phyloP scores from a whole-genome alignment of 2,329 filamentous ascomycete species.

The Aulographum hederae region DNA sequence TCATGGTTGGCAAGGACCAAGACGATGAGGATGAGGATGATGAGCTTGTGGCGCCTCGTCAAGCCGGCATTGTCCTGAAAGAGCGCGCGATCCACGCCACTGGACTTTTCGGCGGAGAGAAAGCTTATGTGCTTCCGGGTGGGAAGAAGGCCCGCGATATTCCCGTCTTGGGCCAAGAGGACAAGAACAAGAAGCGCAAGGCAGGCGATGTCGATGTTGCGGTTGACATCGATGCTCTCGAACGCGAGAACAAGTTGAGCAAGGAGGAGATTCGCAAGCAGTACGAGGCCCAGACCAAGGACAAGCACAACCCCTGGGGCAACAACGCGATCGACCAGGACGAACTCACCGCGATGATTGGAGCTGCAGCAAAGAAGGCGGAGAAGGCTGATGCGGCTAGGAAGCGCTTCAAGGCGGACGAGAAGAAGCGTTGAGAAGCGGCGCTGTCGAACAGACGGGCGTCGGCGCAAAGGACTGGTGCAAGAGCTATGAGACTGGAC shows the following conservation, averaged over 20 bases:
- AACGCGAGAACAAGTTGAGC: slow-evolving; percentile 55
- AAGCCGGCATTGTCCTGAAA: slow-evolving; percentile 76
- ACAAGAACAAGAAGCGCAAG: slow-evolving; percentile 71
- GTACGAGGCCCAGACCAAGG: slow-evolving; percentile 55
- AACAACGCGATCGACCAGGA: slow-evolving; percentile 71
- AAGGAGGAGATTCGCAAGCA: slow-evolving; percentile 67
- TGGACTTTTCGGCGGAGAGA: slow-evolving; percentile 92
- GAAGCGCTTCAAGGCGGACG: too few relatives aligned
- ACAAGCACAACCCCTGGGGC: slow-evolving; percentile 45
- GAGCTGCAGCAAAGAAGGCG: slow-evolving; percentile 76
- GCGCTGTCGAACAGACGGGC: too few relatives aligned
- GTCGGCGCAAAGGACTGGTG: too few relatives aligned
- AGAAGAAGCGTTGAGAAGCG: too few relatives aligned
- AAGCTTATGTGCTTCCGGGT: slow-evolving; percentile 70
- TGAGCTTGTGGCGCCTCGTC: slow-evolving; percentile 68
- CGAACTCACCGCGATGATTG: slow-evolving; percentile 90
- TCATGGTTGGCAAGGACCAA: slow-evolving; percentile 76
- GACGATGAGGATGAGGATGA: slow-evolving; percentile 82
- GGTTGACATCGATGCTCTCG: slow-evolving; percentile 68
- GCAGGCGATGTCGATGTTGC: slow-evolving; percentile 88
- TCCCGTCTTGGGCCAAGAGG: slow-evolving; percentile 63
- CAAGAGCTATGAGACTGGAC: too few relatives aligned
- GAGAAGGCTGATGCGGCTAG: slow-evolving; percentile 75
- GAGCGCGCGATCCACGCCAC: slow-evolving; percentile 72
- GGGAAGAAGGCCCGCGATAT: slow-evolving; percentile 30